Percentiles rank a stretch among this genome's conserved stretches.
Evolutionary conservation across 257 asterid genomes (phyloP).

Genomic region (Jacaranda copaia): DNA sequence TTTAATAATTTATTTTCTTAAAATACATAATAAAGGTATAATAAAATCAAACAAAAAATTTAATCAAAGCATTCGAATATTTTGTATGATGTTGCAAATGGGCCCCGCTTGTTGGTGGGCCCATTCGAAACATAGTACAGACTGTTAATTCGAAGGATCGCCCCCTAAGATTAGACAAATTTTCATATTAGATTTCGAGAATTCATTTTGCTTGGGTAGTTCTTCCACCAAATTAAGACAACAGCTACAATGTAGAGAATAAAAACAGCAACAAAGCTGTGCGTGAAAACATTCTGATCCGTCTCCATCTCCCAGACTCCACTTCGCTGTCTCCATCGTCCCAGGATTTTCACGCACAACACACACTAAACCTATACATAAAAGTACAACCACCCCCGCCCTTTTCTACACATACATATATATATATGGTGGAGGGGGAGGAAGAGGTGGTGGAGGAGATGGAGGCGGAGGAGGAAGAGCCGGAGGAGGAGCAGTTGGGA

Average conservation of each 20-base stretch:
- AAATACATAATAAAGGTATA: no score
- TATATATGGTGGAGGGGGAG: constrained; percentile 41
- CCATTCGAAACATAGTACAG: no score
- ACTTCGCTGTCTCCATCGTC: constrained; percentile 20
- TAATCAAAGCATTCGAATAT: no score
- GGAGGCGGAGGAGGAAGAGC: constrained; percentile 11
- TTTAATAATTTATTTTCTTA: no score
- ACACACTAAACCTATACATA: constrained; percentile 3
- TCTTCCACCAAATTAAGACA: background rate
- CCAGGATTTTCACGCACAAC: constrained; percentile 17
- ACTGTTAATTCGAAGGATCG: no score
- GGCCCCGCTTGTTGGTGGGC: no score
- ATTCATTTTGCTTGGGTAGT: no score
- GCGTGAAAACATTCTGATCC: background rate
- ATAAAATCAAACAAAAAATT: no score
- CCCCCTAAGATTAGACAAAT: background rate
- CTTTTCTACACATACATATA: background rate
- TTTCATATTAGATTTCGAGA: no score
- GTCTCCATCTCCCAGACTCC: background rate
- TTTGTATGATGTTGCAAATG: no score
- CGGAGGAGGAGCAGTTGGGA: constrained; percentile 45
- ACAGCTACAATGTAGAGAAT: background rate
- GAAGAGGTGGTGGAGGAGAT: constrained; percentile 37
- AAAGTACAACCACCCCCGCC: background rate
- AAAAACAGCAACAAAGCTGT: background rate